Conservation (phyloP, 768 basidiomycete genomes). For the Omphalotus guepiniiformis region DNA sequence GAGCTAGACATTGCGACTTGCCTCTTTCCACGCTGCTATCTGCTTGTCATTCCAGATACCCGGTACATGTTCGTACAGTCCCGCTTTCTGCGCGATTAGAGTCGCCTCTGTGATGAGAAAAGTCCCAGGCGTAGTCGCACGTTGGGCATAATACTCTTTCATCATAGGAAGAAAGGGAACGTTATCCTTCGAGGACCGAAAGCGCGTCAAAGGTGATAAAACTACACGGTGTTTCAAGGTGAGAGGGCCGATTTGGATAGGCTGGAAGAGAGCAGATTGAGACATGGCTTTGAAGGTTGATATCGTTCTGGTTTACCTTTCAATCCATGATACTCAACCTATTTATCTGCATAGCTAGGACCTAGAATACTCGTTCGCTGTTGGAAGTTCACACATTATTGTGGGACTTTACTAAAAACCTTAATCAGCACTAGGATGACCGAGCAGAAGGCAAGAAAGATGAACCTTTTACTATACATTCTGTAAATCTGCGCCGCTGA, state of each 20-base stretch:
- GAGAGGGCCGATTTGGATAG: conserved; percentile 22
- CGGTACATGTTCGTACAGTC: conserved; percentile 26
- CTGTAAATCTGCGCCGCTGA: too few species aligned
- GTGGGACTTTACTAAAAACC: too few species aligned
- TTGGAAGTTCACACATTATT: too few species aligned
- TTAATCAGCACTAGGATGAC: too few species aligned
- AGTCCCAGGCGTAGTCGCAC: conserved; percentile 28
- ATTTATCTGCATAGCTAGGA: too few species aligned
- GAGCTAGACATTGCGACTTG: conserved; percentile 23
- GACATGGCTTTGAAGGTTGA: too few species aligned
- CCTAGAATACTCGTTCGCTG: too few species aligned
- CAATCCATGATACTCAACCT: too few species aligned
- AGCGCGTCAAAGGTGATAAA: conserved; percentile 31
- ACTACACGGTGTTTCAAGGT: conserved; percentile 30
- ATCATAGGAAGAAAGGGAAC: conserved; percentile 21
- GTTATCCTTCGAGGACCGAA: conserved; percentile 21
- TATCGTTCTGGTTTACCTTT: too few species aligned
- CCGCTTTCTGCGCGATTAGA: conserved; percentile 24
- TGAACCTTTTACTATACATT: too few species aligned
- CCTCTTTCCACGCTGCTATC: conserved; percentile 15
- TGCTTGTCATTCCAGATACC: conserved; percentile 40
- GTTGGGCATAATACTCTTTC: conserved; percentile 28
- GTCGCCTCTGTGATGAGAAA: conserved; percentile 42
- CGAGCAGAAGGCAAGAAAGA: too few species aligned
- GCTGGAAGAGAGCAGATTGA: conserved; percentile 21